Conservation (phyloP, 169 alveolate genomes). For the Cyclospora cayetanensis region DNA sequence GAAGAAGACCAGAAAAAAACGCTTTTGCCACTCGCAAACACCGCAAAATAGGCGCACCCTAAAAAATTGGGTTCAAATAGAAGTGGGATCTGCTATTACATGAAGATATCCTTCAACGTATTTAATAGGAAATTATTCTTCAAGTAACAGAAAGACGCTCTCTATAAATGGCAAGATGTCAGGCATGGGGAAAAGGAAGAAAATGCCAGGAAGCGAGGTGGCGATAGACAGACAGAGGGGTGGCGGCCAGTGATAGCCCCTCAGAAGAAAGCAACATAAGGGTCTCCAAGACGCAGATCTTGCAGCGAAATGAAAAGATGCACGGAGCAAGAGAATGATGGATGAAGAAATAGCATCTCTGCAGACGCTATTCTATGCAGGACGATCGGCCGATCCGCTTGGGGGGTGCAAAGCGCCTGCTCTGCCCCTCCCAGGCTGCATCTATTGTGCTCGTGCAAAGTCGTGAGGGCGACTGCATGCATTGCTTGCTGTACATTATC, state of each 20-base stretch:
- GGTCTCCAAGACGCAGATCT: too few species aligned
- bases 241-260: not conserved
- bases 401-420: not conserved
- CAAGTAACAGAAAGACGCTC: not conserved
- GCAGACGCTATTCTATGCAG: too few species aligned
- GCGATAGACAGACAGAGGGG: not conserved
- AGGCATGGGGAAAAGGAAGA: not conserved
- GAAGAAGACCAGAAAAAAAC: not conserved
- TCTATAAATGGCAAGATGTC: not conserved
- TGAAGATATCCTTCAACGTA: constrained; percentile 68
- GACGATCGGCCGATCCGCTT: too few species aligned
- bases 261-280: not conserved
- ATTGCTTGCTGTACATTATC: constrained; percentile 87
- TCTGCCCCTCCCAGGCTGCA: not conserved
- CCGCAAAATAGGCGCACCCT: not conserved
- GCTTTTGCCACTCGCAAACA: not conserved
- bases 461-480: not conserved
- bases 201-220: not conserved
- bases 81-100: constrained; percentile 63
- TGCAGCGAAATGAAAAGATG: too few species aligned
- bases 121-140: constrained; percentile 39
- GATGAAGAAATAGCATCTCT: too few species aligned
- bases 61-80: constrained; percentile 54
- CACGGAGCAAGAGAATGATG: too few species aligned
- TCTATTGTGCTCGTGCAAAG: not conserved